Conservation (phyloP, 192 early-diverging fungal species). For the Kickxella alabastrina region DNA sequence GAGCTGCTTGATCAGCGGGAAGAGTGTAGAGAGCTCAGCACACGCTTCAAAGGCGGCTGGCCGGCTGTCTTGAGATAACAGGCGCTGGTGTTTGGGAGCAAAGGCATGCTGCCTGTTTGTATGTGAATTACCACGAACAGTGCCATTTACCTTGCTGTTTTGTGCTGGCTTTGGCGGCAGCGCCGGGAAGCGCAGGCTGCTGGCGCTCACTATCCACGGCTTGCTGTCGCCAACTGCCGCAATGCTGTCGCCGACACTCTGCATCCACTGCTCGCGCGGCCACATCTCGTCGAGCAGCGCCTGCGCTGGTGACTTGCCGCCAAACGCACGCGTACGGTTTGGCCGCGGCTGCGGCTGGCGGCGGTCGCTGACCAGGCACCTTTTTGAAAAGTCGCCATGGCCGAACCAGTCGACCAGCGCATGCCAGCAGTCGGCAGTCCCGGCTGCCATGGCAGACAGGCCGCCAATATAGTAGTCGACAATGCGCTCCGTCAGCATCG, state of each 20-base stretch:
- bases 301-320: neutral
- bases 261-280: conserved; percentile 4
- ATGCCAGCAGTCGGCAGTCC: conserved; percentile 37
- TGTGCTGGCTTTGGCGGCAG: neutral
- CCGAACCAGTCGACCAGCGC: conserved; percentile 32
- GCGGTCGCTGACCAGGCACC: conserved; percentile 25
- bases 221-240: neutral
- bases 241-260: neutral
- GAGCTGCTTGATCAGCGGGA: conserved; percentile 43
- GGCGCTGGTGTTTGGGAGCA: neutral
- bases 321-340: neutral
- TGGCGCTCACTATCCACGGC: neutral
- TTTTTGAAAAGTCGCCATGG: conserved; percentile 27
- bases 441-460: conserved; percentile 31
- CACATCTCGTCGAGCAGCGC: conserved; percentile 6
- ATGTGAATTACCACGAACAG: neutral
- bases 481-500: conserved; percentile 71
- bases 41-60: neutral
- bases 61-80: neutral
- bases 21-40: conserved; percentile 35
- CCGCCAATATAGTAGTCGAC: conserved; percentile 73
- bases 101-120: conserved; percentile 18
- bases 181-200: neutral
- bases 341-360: neutral
- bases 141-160: too few species aligned